These are phyloP conservation scores for Gossypium rotundifolium DNA, from an alignment of 345 rosid species.

Conservation along the genomic window DNA sequence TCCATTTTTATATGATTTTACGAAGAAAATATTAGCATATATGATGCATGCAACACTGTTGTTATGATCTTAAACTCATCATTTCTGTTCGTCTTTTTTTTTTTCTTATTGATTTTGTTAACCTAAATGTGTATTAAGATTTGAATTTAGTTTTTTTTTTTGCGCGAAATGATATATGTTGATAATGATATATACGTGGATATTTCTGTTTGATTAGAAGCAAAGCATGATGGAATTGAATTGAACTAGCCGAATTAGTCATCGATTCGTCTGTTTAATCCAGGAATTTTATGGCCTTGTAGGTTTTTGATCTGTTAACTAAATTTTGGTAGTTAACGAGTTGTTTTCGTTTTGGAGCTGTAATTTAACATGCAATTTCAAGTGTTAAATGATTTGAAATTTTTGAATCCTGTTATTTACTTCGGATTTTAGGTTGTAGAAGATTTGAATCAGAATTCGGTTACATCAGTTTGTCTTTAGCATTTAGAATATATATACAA, in stretches of 20 bases:
- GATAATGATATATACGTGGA: too few species aligned
- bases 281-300: too few species aligned
- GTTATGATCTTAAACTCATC: not conserved
- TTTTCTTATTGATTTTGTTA: not conserved
- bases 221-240: too few species aligned
- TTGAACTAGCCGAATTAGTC: too few species aligned
- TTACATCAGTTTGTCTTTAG: not conserved
- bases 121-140: not conserved
- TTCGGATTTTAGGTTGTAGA: constrained; percentile 18
- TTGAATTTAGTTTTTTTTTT: not conserved
- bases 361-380: too few species aligned
- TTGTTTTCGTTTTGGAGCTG: too few species aligned
- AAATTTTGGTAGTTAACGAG: not conserved
- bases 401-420: not conserved
- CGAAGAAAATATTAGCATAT: not conserved
- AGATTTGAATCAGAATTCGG: not conserved
- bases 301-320: too few species aligned
- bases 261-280: too few species aligned
- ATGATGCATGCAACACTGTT: not conserved
- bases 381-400: too few species aligned
- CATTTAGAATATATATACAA: not conserved
- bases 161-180: not conserved
- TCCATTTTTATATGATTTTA: not conserved
- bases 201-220: too few species aligned
- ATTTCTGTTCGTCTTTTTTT: not conserved